A percentile compares a stretch with the other conserved stretches of the same genome.
These are phyloP conservation scores for Hypoxylon sp. DNA, from an alignment of 2,329 filamentous ascomycete genomes.

Conservation along the genomic window DNA sequence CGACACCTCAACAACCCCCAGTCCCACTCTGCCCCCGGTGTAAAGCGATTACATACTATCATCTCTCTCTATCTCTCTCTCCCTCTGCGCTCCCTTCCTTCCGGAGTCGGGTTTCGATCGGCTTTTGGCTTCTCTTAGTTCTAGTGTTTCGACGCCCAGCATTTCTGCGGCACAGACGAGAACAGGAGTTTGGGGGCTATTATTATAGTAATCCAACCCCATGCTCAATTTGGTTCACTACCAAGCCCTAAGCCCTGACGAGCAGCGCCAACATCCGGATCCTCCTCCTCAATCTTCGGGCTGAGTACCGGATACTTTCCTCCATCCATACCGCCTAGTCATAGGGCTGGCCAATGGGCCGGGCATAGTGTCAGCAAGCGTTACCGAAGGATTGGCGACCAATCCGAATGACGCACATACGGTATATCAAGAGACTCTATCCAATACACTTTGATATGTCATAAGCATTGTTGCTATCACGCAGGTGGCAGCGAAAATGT, in stretches of 20 bases:
- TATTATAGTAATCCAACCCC: constrained; percentile 34
- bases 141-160: constrained; percentile 22
- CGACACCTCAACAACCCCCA: constrained; percentile 9
- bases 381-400: constrained; percentile 38
- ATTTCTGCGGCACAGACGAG: constrained; percentile 20
- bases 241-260: constrained; percentile 29
- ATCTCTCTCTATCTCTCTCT: constrained; percentile 1
- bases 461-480: constrained; percentile 23
- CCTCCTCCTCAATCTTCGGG: constrained; percentile 14
- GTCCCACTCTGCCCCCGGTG: constrained; percentile 20
- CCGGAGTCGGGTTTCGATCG: constrained; percentile 21
- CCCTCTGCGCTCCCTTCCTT: constrained; percentile 14
- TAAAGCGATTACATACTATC: constrained; percentile 21
- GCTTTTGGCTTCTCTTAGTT: constrained; percentile 24
- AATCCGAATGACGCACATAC: constrained; percentile 43
- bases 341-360: constrained; percentile 44
- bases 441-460: constrained; percentile 22
- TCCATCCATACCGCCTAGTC: constrained; percentile 24
- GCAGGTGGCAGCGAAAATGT: constrained; percentile 21
- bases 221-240: constrained; percentile 17
- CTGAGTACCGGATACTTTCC: constrained; percentile 15
- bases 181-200: constrained; percentile 38
- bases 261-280: constrained; percentile 38
- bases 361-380: constrained; percentile 32
- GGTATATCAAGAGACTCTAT: constrained; percentile 28